Conservation (phyloP, 805 yeast genomes). For the Saccharomycopsis selenospora region DNA sequence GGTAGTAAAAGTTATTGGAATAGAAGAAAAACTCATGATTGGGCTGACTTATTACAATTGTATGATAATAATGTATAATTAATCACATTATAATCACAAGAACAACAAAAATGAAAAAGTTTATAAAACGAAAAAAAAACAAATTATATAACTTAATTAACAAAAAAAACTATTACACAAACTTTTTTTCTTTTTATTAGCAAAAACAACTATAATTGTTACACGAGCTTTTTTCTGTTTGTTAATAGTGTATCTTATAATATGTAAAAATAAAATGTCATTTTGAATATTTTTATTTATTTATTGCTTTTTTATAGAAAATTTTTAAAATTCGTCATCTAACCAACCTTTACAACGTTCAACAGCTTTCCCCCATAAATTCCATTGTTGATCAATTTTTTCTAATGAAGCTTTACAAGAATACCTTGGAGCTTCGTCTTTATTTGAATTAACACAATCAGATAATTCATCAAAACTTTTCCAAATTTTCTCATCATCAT, state of each 20-base stretch:
- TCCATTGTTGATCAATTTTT: constrained; percentile 57
- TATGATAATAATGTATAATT: constrained; percentile 30
- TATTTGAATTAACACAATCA: constrained; percentile 20
- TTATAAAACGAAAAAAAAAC: too few species aligned
- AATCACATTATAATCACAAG: too few species aligned
- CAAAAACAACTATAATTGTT: too few species aligned
- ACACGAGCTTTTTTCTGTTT: too few species aligned
- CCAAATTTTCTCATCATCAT: constrained; percentile 60
- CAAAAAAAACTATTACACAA: too few species aligned
- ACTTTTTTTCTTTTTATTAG: too few species aligned
- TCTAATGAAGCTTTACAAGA: constrained; percentile 40
- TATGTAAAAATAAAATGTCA: too few species aligned
- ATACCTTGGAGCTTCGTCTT: constrained; percentile 9
- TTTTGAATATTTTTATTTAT: too few species aligned
- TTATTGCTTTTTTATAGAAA: too few species aligned
- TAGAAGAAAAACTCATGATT: constrained; percentile 41
- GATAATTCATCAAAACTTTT: constrained; percentile 61
- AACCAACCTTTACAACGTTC: constrained; percentile 81
- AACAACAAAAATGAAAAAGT: too few species aligned
- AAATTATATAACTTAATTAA: too few species aligned
- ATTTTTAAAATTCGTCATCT: constrained; percentile 17
- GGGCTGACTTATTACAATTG: constrained; percentile 40
- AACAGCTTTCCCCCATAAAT: constrained; percentile 79
- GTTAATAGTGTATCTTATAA: too few species aligned
- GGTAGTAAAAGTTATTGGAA: constrained; percentile 52